These are phyloP conservation scores for Fusarium nelsonii DNA, from an alignment of 2,329 filamentous ascomycete species.

Conservation along the genomic window DNA sequence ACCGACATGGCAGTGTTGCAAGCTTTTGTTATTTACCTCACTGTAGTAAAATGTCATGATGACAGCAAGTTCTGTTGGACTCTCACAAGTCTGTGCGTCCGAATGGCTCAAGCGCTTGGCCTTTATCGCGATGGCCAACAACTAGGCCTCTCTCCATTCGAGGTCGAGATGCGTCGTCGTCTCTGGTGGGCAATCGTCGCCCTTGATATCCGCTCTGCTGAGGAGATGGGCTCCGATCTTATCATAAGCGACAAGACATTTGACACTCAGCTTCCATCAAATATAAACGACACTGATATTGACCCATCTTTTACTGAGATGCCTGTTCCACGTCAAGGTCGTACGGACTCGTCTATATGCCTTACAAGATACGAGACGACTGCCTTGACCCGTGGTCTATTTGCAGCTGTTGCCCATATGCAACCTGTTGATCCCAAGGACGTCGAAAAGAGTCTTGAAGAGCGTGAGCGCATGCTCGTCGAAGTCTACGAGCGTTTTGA, in stretches of 20 bases:
- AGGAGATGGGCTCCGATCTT: conserved; percentile 39
- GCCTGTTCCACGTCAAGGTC: conserved; percentile 33
- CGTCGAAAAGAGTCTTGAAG: conserved; percentile 37
- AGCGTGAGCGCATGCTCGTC: conserved; percentile 38
- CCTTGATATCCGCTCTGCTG: conserved; percentile 37
- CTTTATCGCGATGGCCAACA: conserved; percentile 39
- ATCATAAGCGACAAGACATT: conserved; percentile 35
- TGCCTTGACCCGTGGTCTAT: conserved; percentile 32
- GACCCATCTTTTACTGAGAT: conserved; percentile 33
- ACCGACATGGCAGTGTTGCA: conserved; percentile 37
- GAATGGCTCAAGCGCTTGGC: conserved; percentile 38
- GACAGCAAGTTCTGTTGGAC: conserved; percentile 41
- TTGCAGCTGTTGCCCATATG: conserved; percentile 33
- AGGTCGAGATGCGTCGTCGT: conserved; percentile 44
- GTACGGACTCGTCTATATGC: conserved; percentile 36
- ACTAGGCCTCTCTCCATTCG: conserved; percentile 30
- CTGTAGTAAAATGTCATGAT: conserved; percentile 39
- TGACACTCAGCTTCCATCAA: conserved; percentile 38
- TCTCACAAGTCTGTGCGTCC: conserved; percentile 34
- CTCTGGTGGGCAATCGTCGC: conserved; percentile 40
- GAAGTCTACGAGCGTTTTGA: conserved; percentile 41
- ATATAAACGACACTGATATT: conserved; percentile 40
- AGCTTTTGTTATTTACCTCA: conserved; percentile 37
- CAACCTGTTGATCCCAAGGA: conserved; percentile 30
- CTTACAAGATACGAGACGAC: conserved; percentile 34